Evolutionary conservation across 2,329 filamentous ascomycete species (phyloP).

Genomic region (Aureobasidium mangrovei): DNA sequence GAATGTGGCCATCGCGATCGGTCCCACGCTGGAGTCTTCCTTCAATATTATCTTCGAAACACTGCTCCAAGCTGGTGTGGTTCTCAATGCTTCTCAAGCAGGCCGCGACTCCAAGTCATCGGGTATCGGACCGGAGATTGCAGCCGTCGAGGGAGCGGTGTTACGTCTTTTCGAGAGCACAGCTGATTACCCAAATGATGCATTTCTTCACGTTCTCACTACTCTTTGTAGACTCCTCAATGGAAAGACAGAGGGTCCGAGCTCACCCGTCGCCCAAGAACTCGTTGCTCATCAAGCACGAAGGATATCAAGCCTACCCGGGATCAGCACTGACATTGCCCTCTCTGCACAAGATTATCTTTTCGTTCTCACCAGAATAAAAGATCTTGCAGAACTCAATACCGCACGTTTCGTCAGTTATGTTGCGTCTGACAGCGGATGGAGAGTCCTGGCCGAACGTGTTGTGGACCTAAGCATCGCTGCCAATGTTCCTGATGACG

Average conservation of each 20-base stretch:
- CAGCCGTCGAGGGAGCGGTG: constrained; percentile 81
- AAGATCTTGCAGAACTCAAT: constrained; percentile 38
- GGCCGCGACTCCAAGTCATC: constrained; percentile 20
- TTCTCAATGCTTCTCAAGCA: constrained; percentile 49
- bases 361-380: constrained; percentile 41
- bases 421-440: constrained; percentile 61
- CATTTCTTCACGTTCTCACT: constrained; percentile 68
- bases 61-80: constrained; percentile 82
- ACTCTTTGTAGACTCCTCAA: constrained; percentile 65
- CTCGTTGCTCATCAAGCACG: constrained; percentile 18
- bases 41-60: constrained; percentile 92
- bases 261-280: constrained; percentile 20
- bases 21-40: constrained; percentile 72
- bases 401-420: constrained; percentile 57
- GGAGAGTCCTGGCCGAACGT: constrained; percentile 56
- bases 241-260: constrained; percentile 10
- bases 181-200: constrained; percentile 73
- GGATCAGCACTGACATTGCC: constrained; percentile 31
- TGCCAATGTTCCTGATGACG: constrained; percentile 31
- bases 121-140: constrained; percentile 62
- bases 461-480: constrained; percentile 42
- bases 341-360: constrained; percentile 36
- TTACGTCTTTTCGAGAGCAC: constrained; percentile 85
- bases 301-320: constrained; percentile 36
- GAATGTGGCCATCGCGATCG: constrained; percentile 91